phyloP scores from a whole-genome alignment of 208 protist genomes.

The Novymonas esmeraldas region DNA sequence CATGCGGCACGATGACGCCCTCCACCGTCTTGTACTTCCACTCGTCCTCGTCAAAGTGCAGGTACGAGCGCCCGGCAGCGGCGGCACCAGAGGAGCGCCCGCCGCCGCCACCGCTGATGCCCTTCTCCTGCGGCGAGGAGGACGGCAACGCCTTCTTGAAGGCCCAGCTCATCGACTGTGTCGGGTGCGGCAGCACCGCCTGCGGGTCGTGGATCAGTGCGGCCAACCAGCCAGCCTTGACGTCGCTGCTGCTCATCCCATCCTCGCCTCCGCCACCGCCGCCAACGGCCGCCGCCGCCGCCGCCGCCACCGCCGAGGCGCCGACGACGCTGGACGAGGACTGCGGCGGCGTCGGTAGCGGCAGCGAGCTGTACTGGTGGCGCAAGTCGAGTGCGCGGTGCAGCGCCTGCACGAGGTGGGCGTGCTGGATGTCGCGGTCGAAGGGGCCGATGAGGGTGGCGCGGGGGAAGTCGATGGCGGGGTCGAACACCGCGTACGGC shows the following conservation, averaged over 20 bases:
- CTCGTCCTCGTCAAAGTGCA: slow-evolving; percentile 83
- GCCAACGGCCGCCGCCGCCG: slow-evolving; percentile 2
- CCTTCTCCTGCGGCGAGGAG: slow-evolving; percentile 1
- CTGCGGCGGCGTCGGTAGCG: slow-evolving; percentile 13
- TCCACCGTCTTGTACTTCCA: slow-evolving; percentile 93
- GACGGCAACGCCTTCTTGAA: slow-evolving; percentile 32
- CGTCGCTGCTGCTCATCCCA: slow-evolving; percentile 13
- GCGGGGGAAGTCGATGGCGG: slow-evolving; percentile 69
- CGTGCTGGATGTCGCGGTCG: slow-evolving; percentile 72
- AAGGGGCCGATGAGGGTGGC: slow-evolving; percentile 60
- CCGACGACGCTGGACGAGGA: slow-evolving; percentile 1
- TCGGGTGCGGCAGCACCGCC: slow-evolving; percentile 32
- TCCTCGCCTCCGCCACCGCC: slow-evolving; percentile 7
- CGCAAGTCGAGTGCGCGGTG: slow-evolving; percentile 81
- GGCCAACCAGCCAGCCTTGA: slow-evolving; percentile 34
- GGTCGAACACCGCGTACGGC: slow-evolving; percentile 71
- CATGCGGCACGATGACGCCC: slow-evolving; percentile 87
- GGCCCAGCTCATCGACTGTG: slow-evolving; percentile 42
- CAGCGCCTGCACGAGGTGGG: slow-evolving; percentile 60
- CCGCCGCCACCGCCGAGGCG: slow-evolving; percentile 3
- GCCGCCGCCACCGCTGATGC: neutral
- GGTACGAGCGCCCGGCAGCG: slow-evolving; percentile 5
- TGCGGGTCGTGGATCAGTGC: slow-evolving; percentile 39
- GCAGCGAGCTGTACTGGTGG: slow-evolving; percentile 53
- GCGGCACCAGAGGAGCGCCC: neutral